Percentiles rank a stretch among this genome's conserved stretches.
These are phyloP conservation scores for Comarum palustre DNA, from an alignment of 306 rosid species.

Conservation along the genomic window DNA sequence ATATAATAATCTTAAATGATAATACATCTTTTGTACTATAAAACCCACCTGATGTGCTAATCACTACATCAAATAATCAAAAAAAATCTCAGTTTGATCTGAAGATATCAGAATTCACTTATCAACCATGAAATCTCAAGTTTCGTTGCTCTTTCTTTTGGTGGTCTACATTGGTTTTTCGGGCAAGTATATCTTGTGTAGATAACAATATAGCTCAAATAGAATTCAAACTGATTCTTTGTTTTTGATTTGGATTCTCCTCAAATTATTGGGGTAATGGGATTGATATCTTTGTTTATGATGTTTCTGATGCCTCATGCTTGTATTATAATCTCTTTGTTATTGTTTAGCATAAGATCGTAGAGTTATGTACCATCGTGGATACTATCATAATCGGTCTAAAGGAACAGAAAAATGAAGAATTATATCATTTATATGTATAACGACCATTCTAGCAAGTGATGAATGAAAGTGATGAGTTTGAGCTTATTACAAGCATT, in stretches of 20 bases:
- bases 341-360: neutral
- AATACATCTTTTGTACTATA: neutral
- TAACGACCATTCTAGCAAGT: too few relatives aligned
- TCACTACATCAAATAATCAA: neutral
- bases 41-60: neutral
- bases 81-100: neutral
- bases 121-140: constrained; percentile 14
- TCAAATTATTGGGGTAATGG: neutral
- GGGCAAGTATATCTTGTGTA: neutral
- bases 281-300: neutral
- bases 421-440: too few relatives aligned
- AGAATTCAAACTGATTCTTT: neutral
- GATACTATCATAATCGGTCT: too few relatives aligned
- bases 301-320: neutral
- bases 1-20: neutral
- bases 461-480: too few relatives aligned
- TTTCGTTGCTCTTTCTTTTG: constrained; percentile 4
- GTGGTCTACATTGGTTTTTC: neutral
- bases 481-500: too few relatives aligned
- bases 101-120: neutral
- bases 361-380: too few relatives aligned
- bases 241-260: neutral
- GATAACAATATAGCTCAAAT: neutral
- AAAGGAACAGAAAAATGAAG: too few relatives aligned
- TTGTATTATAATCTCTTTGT: neutral